A percentile compares a stretch with the other conserved stretches of the same genome.
These are phyloP conservation scores for Aureobasidium sp. DNA, from an alignment of 2,329 filamentous ascomycete genomes.

Conservation along the genomic window DNA sequence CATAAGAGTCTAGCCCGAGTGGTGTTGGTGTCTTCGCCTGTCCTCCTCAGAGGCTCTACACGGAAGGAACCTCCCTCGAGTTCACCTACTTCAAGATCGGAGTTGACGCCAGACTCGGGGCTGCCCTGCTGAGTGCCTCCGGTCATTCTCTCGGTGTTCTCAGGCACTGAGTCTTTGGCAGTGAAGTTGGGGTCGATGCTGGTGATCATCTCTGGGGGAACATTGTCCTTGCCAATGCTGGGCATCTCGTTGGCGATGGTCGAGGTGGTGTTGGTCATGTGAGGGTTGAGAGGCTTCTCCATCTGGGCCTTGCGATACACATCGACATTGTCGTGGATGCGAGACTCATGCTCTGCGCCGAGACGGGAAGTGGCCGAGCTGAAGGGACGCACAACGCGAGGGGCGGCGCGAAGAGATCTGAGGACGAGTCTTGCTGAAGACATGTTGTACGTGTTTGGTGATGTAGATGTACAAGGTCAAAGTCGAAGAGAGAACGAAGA, in stretches of 20 bases:
- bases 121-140: constrained; percentile 52
- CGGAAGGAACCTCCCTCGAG: constrained; percentile 79
- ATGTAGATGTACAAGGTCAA: not conserved
- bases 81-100: constrained; percentile 76
- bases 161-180: constrained; percentile 54
- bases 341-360: constrained; percentile 30
- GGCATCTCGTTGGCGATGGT: constrained; percentile 59
- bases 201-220: constrained; percentile 55
- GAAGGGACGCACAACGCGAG: constrained; percentile 33
- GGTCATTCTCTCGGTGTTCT: constrained; percentile 59
- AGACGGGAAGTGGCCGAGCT: constrained; percentile 33
- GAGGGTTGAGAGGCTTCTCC: constrained; percentile 53
- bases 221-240: constrained; percentile 48
- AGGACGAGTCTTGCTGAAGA: constrained; percentile 38
- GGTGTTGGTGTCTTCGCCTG: constrained; percentile 75
- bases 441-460: constrained; percentile 31
- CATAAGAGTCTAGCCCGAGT: constrained; percentile 82
- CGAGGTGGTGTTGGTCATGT: constrained; percentile 58
- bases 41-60: constrained; percentile 80
- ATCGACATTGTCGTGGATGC: constrained; percentile 46
- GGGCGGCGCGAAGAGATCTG: constrained; percentile 39
- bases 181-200: constrained; percentile 49
- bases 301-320: constrained; percentile 51
- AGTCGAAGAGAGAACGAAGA: not conserved
- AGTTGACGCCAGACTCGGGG: constrained; percentile 41